Conservation (phyloP, 2,329 filamentous ascomycete species). For the Aspergillus nomiae region DNA sequence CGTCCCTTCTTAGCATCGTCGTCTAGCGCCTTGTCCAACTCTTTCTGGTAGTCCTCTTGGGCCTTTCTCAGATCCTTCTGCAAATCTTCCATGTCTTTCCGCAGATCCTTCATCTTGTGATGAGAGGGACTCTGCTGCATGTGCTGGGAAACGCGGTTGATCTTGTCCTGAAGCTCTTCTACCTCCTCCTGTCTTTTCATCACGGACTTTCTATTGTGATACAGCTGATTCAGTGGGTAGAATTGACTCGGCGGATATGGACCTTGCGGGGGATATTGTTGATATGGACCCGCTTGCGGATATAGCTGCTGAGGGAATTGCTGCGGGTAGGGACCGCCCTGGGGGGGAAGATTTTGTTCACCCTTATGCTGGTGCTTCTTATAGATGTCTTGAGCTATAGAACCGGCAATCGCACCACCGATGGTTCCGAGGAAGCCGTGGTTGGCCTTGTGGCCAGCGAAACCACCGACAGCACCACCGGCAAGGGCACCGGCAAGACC, state of each 20-base stretch:
- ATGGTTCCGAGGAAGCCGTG: slow-evolving; percentile 52
- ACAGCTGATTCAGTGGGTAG: neutral
- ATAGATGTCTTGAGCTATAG: neutral
- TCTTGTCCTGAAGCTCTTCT: neutral
- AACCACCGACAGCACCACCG: slow-evolving; percentile 49
- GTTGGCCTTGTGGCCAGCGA: slow-evolving; percentile 49
- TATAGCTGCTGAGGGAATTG: neutral
- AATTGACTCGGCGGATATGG: neutral
- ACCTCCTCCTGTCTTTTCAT: neutral
- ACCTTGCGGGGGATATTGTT: neutral
- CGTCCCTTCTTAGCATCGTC: neutral
- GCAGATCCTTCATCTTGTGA: neutral
- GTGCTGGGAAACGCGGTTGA: neutral
- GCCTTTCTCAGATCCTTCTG: neutral
- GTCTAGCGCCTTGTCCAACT: neutral
- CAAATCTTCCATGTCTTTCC: neutral
- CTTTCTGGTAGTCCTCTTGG: neutral
- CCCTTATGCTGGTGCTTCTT: neutral
- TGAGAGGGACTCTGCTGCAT: neutral
- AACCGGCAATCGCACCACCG: slow-evolving; percentile 44
- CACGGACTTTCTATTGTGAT: neutral
- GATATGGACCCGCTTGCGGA: neutral
- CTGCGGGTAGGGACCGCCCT: neutral
- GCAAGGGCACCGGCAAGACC: slow-evolving; percentile 43
- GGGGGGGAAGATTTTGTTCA: neutral